phyloP scores from a whole-genome alignment of 495 filamentous ascomycete species.

The Aspergillus sclerotiicarbonarius region DNA sequence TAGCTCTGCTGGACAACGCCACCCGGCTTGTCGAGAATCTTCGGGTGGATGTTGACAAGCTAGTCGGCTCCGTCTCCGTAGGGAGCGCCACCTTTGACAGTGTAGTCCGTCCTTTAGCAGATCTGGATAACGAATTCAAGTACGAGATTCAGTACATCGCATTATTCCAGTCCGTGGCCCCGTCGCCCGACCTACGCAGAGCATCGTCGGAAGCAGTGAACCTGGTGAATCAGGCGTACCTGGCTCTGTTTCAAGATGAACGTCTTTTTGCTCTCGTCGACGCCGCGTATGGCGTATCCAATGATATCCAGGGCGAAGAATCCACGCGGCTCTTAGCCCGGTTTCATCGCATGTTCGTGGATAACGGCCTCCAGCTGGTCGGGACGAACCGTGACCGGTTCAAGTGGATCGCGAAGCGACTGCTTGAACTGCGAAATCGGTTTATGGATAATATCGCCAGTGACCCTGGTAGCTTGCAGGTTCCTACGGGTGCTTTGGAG shows the following conservation, averaged over 20 bases:
- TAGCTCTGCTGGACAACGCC: neutral
- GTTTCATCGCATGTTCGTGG: neutral
- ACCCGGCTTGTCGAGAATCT: neutral
- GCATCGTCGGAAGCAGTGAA: neutral
- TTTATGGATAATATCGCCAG: neutral
- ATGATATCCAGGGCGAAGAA: neutral
- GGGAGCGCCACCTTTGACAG: neutral
- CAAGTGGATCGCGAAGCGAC: neutral
- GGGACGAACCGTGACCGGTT: neutral
- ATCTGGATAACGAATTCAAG: neutral
- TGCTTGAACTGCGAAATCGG: neutral
- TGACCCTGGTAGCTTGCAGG: neutral
- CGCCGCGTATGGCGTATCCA: neutral
- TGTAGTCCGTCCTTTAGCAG: neutral
- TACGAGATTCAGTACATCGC: neutral
- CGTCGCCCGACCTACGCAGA: neutral
- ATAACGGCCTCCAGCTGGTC: neutral
- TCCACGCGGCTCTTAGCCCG: neutral
- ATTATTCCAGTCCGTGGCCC: neutral
- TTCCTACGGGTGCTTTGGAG: neutral
- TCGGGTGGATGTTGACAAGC: neutral
- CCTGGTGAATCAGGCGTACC: neutral
- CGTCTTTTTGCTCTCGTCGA: neutral
- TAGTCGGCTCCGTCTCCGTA: neutral
- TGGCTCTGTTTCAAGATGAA: neutral